phyloP scores from a whole-genome alignment of 768 basidiomycete species.

The Suillus spraguei region DNA sequence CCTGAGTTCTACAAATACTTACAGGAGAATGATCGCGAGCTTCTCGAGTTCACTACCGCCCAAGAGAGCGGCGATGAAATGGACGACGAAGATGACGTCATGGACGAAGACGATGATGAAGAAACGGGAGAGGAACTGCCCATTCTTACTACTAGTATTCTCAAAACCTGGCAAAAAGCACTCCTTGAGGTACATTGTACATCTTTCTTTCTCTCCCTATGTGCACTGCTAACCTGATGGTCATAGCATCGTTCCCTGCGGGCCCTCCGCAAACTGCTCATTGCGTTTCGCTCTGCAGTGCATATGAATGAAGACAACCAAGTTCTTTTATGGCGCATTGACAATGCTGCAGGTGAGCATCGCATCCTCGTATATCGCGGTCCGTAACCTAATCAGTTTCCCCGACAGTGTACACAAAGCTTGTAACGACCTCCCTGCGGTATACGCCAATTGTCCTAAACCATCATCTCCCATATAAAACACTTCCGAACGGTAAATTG shows the following conservation, averaged over 20 bases:
- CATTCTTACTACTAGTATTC: conserved; percentile 65
- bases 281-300: conserved; percentile 90
- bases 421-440: conserved; percentile 81
- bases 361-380: not conserved
- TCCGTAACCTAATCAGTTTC: not conserved
- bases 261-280: conserved; percentile 77
- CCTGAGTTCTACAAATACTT: conserved; percentile 99
- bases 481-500: conserved; percentile 82
- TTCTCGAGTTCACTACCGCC: conserved; percentile 76
- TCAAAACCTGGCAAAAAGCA: conserved; percentile 87
- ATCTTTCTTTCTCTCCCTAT: not conserved
- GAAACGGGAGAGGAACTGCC: conserved; percentile 45
- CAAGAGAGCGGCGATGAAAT: conserved; percentile 41
- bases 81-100: conserved; percentile 51
- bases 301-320: conserved; percentile 88
- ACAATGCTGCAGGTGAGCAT: conserved; percentile 69
- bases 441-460: conserved; percentile 90
- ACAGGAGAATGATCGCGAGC: conserved; percentile 90
- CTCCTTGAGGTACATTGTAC: conserved; percentile 68
- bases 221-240: conserved; percentile 8
- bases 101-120: conserved; percentile 43
- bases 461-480: conserved; percentile 89
- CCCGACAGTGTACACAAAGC: conserved; percentile 86
- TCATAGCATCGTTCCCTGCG: conserved; percentile 81
- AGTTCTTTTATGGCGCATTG: conserved; percentile 83